phyloP scores from a whole-genome alignment of 768 basidiomycete genomes.

The Naganishia vishniacii region DNA sequence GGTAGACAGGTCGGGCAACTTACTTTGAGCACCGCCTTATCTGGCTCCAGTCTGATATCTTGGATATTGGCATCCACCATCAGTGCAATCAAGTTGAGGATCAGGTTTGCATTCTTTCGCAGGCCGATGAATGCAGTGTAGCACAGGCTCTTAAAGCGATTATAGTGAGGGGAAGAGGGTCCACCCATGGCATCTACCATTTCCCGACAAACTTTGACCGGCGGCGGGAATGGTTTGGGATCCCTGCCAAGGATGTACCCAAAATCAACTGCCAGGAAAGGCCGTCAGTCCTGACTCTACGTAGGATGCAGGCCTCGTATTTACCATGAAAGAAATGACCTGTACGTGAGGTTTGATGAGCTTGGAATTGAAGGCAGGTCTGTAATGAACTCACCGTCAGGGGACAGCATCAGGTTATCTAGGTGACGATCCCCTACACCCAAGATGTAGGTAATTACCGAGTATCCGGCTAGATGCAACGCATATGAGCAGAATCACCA shows the following conservation, averaged over 20 bases:
- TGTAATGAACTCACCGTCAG: conserved; percentile 78
- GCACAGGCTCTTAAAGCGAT: conserved; percentile 90
- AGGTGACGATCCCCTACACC: conserved; percentile 96
- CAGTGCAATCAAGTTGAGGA: conserved; percentile 87
- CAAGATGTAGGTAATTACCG: conserved; percentile 89
- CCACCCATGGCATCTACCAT: conserved; percentile 99
- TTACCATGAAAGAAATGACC: conserved; percentile 94
- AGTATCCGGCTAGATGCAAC: conserved; percentile 77
- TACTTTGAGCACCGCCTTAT: conserved; percentile 54
- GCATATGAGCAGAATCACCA: no score
- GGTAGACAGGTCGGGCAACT: background rate
- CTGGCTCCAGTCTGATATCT: conserved; percentile 73
- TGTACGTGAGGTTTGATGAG: no score
- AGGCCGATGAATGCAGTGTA: conserved; percentile 97
- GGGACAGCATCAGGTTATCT: conserved; percentile 85
- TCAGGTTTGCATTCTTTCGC: conserved; percentile 93
- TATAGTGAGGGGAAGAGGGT: conserved; percentile 86
- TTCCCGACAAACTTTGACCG: conserved; percentile 97
- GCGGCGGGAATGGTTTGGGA: conserved; percentile 94
- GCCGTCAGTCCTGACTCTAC: no score
- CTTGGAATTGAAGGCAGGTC: no score
- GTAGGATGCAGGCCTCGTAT: conserved; percentile 26
- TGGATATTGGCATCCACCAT: conserved; percentile 98
- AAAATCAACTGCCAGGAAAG: conserved; percentile 69
- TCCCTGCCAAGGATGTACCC: conserved; percentile 97